Evolutionary conservation across 257 asterid genomes (phyloP), one percentile per base, ranked within the genome.

Genomic region (Solanum arcanum): DNA sequence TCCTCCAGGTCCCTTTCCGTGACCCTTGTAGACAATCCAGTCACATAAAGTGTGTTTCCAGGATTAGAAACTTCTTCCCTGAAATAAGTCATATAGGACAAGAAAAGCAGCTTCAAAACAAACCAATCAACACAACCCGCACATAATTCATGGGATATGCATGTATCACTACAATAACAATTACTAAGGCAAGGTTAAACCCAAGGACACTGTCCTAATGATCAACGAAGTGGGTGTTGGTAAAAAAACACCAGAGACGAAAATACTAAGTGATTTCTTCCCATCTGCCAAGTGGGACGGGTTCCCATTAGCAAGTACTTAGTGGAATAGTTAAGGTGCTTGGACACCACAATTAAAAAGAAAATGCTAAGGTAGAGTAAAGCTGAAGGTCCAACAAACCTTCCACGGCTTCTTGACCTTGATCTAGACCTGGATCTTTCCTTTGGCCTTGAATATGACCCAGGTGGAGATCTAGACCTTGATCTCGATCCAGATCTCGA

Each of bases 21-120:
- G 41, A 91, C 93, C 89, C 91, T 91, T 15, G 91, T 86, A 73
- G 92, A 91, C 27, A 91, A 88, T 37, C 92, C 93, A 77, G 92
- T 91, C 14, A 91, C 92, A 86, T 91, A 91, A 73, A 91, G 91
- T 52, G 89, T 90, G 88, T 87, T 90, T 85, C 93, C 93, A 6
- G 92, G 92, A 88, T 91, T 91, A 66, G 39, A 35, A 70, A 86
- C 83, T 39, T 29, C 91, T 73, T 5, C 49, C 82, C 88, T 86
- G 37, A 52, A 74, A 86, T 29, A 73, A 72, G 66, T 86, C 47
- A 73, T 18, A 12, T 0, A 72, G 88, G n/a, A 73, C 4, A 5
- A 73, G 27, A 46, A 11, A 72, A 72, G 59, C 49, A 72, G 37
- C 69, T 47, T 86, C 33, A 73, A 49, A 29, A 49, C 27, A 46